phyloP scores from a whole-genome alignment of 495 filamentous ascomycete genomes.

The Penicillium atrosanguineum region DNA sequence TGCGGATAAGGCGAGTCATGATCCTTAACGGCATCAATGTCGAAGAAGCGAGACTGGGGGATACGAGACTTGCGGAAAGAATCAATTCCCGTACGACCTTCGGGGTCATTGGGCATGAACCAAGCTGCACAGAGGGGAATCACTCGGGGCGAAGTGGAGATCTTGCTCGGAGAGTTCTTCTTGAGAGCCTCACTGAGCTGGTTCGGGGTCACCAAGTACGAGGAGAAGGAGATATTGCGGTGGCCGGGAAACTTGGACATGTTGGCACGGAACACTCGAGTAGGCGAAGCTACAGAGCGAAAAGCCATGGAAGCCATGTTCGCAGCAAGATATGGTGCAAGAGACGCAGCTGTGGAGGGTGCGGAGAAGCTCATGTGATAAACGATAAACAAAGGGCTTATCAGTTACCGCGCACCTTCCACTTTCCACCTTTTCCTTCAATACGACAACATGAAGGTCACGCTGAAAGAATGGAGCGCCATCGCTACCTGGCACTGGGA shows the following conservation, averaged over 20 bases:
- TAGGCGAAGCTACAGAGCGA: constrained; percentile 31
- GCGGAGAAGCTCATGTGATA: constrained; percentile 36
- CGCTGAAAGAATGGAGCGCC: constrained; percentile 86
- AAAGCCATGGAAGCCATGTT: constrained; percentile 40
- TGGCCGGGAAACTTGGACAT: constrained; percentile 30
- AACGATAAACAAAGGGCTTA: constrained; percentile 23
- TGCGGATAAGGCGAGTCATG: constrained; percentile 86
- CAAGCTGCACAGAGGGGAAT: constrained; percentile 89
- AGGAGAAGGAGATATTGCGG: constrained; percentile 59
- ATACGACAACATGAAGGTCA: constrained; percentile 77
- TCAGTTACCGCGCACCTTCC: constrained; percentile 1
- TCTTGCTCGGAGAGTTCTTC: constrained; percentile 68
- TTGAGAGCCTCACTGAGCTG: constrained; percentile 78
- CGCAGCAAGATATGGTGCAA: constrained; percentile 8
- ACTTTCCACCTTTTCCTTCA: neutral
- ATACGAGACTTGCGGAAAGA: constrained; percentile 77
- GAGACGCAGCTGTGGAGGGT: constrained; percentile 11
- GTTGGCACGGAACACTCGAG: constrained; percentile 31
- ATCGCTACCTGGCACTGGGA: constrained; percentile 98
- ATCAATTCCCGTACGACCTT: constrained; percentile 69
- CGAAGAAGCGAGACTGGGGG: constrained; percentile 90
- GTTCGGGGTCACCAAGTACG: constrained; percentile 80
- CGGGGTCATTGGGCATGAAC: constrained; percentile 89
- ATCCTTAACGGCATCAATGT: constrained; percentile 88
- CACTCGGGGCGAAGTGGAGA: constrained; percentile 73